Conservation (phyloP, 306 rosid species). For the Rubus idaeus region DNA sequence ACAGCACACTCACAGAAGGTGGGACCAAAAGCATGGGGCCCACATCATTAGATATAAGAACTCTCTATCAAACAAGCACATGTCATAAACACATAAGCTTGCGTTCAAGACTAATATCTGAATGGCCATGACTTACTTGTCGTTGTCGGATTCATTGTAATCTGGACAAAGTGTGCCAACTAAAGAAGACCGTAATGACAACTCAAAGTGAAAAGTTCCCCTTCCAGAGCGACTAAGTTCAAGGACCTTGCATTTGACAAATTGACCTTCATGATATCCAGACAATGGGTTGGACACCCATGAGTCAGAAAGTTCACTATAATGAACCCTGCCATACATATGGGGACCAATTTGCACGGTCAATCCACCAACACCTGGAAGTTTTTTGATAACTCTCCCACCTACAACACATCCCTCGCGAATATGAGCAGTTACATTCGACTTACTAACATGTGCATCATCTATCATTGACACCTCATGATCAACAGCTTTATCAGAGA, state of each 20-base stretch:
- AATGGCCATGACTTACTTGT: slow-evolving; percentile 38
- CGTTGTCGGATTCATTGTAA: slow-evolving; percentile 29
- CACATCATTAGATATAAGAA: too few species aligned
- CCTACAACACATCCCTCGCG: slow-evolving; percentile 66
- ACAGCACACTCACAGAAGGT: too few species aligned
- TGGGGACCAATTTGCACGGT: slow-evolving; percentile 75
- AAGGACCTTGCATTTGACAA: slow-evolving; percentile 77
- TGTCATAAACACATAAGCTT: background rate
- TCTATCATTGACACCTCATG: slow-evolving; percentile 24
- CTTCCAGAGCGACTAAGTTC: slow-evolving; percentile 49
- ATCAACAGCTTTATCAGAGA: slow-evolving; percentile 25
- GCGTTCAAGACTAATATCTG: background rate
- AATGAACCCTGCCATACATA: slow-evolving; percentile 76
- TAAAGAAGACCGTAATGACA: slow-evolving; percentile 57
- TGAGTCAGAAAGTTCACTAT: slow-evolving; percentile 62
- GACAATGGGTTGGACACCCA: slow-evolving; percentile 74
- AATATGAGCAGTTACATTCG: slow-evolving; percentile 42
- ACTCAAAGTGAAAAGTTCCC: slow-evolving; percentile 71
- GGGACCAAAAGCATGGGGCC: too few species aligned
- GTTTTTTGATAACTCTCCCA: slow-evolving; percentile 71
- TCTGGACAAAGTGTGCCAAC: slow-evolving; percentile 34
- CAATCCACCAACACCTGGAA: slow-evolving; percentile 85
- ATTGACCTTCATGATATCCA: slow-evolving; percentile 80
- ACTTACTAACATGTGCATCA: slow-evolving; percentile 27
- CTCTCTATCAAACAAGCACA: background rate